phyloP scores from a whole-genome alignment of 257 asterid species.

The Nicotiana tabacum region DNA sequence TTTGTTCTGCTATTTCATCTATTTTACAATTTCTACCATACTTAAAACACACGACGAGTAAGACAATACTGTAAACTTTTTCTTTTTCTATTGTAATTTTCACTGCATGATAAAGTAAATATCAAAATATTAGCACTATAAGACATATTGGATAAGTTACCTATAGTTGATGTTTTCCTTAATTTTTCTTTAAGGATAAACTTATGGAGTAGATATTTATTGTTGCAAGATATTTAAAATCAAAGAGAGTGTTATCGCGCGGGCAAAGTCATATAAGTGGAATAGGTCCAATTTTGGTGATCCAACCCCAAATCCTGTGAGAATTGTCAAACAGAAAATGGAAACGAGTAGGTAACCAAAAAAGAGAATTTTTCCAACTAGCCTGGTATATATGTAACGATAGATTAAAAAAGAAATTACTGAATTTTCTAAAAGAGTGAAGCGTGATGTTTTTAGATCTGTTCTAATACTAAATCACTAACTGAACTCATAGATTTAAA shows the following conservation, averaged over 20 bases:
- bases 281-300: not conserved
- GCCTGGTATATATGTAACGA: too few species aligned
- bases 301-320: not conserved
- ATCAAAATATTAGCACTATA: not conserved
- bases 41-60: not conserved
- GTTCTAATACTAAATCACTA: not conserved
- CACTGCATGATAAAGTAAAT: not conserved
- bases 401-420: too few species aligned
- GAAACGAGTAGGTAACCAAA: not conserved
- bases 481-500: not conserved
- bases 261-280: not conserved
- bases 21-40: not conserved
- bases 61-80: not conserved
- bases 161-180: not conserved
- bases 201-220: not conserved
- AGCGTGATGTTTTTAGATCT: not conserved
- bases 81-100: not conserved
- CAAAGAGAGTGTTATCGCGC: not conserved
- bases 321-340: not conserved
- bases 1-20: not conserved
- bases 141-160: not conserved
- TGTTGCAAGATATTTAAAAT: not conserved
- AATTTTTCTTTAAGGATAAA: not conserved
- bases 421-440: not conserved
- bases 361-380: not conserved